phyloP scores from a whole-genome alignment of 2,329 filamentous ascomycete genomes.

The Leptographium wingfieldii region DNA sequence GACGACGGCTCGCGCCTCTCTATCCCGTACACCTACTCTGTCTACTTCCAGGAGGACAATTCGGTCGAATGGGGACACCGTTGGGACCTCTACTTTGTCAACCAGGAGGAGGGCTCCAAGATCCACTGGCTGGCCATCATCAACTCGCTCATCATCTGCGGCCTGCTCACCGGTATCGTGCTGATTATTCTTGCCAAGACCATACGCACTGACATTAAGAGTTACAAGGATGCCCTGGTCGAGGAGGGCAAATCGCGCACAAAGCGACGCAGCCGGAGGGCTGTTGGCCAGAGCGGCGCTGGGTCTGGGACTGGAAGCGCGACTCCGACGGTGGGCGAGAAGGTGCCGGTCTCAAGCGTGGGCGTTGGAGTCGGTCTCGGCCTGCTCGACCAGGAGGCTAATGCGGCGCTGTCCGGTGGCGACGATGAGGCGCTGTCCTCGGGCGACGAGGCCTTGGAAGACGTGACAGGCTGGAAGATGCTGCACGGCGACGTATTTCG shows the following conservation, averaged over 20 bases:
- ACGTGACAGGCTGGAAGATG: constrained; percentile 78
- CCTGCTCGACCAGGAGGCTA: constrained; percentile 41
- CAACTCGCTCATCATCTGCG: constrained; percentile 76
- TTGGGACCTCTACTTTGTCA: constrained; percentile 85
- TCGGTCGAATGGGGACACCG: constrained; percentile 70
- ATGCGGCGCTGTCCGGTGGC: constrained; percentile 20
- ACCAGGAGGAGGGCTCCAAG: constrained; percentile 67
- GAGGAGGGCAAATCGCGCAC: constrained; percentile 53
- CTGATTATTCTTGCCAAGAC: constrained; percentile 72
- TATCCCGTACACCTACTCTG: constrained; percentile 78
- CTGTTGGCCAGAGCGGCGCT: constrained; percentile 15
- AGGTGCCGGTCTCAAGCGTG: constrained; percentile 22
- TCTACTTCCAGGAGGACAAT: constrained; percentile 78
- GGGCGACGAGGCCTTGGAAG: constrained; percentile 64
- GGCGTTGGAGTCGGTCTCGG: constrained; percentile 10
- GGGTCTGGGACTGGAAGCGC: constrained; percentile 21
- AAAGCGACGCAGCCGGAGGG: constrained; percentile 31
- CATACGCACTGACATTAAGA: constrained; percentile 65
- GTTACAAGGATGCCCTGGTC: constrained; percentile 49
- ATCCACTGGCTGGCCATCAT: constrained; percentile 84
- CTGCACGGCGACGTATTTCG: constrained; percentile 83
- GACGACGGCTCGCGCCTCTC: constrained; percentile 54
- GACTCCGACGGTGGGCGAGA: constrained; percentile 30
- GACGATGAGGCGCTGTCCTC: constrained; percentile 39
- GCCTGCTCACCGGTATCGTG: constrained; percentile 64